Evolutionary conservation across 2,329 filamentous ascomycete genomes (phyloP).

Genomic region (Fusarium coicis): DNA sequence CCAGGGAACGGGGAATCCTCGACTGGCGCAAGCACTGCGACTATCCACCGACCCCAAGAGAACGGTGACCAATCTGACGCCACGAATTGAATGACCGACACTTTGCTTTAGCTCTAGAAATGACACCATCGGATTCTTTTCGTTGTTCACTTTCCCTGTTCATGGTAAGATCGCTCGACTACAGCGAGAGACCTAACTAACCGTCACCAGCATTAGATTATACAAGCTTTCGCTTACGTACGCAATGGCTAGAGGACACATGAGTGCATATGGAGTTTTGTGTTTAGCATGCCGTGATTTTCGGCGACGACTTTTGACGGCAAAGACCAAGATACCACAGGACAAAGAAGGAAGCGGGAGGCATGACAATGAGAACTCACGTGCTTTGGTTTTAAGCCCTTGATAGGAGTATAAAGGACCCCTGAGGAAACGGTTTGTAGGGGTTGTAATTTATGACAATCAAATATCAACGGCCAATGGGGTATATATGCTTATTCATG

Average conservation of each 20-base stretch:
- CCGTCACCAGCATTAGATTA: conserved; percentile 28
- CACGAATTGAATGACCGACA: conserved; percentile 36
- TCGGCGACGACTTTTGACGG: conserved; percentile 37
- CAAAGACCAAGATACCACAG: conserved; percentile 39
- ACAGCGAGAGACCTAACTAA: conserved; percentile 7
- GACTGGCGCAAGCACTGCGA: conserved; percentile 51
- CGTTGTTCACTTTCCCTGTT: conserved; percentile 23
- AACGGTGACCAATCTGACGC: conserved; percentile 32
- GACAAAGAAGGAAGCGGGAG: conserved; percentile 26
- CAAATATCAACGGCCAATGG: not conserved
- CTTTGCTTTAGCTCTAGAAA: conserved; percentile 25
- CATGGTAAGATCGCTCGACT: conserved; percentile 27
- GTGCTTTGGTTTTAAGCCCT: conserved; percentile 28
- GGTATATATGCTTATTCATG: not conserved
- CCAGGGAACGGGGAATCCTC: conserved; percentile 41
- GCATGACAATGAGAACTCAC: conserved; percentile 29
- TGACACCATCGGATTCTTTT: conserved; percentile 24
- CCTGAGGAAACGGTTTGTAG: not conserved
- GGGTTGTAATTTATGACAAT: conserved; percentile 15
- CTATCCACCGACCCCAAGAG: conserved; percentile 46
- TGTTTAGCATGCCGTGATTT: conserved; percentile 27
- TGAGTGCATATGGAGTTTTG: conserved; percentile 35
- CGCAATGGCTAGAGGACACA: conserved; percentile 32
- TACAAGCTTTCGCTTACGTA: conserved; percentile 10
- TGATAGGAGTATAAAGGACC: conserved; percentile 19